Conservation (phyloP, 2,329 filamentous ascomycete species). For the Onygena corvina region DNA sequence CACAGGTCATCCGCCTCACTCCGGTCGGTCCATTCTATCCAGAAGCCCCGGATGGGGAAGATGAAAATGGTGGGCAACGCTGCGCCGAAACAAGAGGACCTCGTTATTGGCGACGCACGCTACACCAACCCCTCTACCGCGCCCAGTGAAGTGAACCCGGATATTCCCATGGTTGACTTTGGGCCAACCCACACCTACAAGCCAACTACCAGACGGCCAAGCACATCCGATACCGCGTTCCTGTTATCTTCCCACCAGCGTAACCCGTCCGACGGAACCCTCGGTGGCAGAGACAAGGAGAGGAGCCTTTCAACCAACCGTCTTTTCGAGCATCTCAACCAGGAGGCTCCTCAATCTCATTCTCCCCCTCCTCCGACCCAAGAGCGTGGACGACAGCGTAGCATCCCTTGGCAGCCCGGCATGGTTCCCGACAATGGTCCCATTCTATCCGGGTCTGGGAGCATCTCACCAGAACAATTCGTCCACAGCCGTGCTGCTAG, state of each 20-base stretch:
- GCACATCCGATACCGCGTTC: constrained; percentile 43
- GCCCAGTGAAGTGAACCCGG: constrained; percentile 31
- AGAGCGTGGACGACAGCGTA: constrained; percentile 46
- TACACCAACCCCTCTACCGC: constrained; percentile 29
- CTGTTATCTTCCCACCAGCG: constrained; percentile 21
- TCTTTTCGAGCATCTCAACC: constrained; percentile 9
- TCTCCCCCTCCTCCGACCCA: constrained; percentile 26
- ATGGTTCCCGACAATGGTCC: constrained; percentile 29
- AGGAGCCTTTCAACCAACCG: constrained; percentile 13
- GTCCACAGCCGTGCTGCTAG: constrained; percentile 56
- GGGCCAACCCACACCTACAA: constrained; percentile 66
- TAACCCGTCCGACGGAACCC: constrained; percentile 24
- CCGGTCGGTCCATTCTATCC: constrained; percentile 29
- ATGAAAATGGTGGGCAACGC: constrained; percentile 61
- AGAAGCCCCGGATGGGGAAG: constrained; percentile 62
- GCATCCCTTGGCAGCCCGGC: constrained; percentile 67
- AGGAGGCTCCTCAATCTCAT: constrained; percentile 19
- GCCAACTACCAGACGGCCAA: constrained; percentile 43
- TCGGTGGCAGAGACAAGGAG: constrained; percentile 20
- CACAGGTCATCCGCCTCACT: constrained; percentile 41
- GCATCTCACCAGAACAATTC: constrained; percentile 67
- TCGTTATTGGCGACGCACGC: constrained; percentile 38
- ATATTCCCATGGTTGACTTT: constrained; percentile 69
- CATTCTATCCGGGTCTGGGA: constrained; percentile 22
- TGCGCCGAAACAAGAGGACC: constrained; percentile 32